Evolutionary conservation across 208 protist genomes (phyloP).

Genomic region (Leishmania gerbilli): DNA sequence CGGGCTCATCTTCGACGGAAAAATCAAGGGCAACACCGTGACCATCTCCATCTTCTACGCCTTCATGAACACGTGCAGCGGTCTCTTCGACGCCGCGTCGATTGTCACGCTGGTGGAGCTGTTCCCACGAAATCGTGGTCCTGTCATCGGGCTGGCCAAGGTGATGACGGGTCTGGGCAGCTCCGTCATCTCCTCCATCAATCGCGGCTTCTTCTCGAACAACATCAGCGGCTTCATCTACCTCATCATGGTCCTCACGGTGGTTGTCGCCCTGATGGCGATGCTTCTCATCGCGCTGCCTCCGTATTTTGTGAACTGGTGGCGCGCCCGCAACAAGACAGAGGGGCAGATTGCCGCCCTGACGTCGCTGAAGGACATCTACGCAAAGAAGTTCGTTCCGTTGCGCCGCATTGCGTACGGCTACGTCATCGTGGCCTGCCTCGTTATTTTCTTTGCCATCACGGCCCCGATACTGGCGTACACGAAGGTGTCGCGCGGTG

Average conservation of each 20-base stretch:
- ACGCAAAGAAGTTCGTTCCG: conserved; percentile 57
- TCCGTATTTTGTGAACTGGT: conserved; percentile 69
- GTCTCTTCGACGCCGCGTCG: conserved; percentile 53
- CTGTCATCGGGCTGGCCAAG: conserved; percentile 62
- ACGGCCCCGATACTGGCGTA: conserved; percentile 58
- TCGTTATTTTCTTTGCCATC: conserved; percentile 60
- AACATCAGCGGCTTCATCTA: conserved; percentile 71
- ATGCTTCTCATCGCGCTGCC: conserved; percentile 47
- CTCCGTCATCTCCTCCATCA: conserved; percentile 67
- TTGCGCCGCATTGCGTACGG: conserved; percentile 51
- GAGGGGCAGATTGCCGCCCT: conserved; percentile 38
- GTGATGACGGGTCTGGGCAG: conserved; percentile 75
- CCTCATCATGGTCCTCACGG: conserved; percentile 60
- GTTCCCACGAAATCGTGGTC: conserved; percentile 75
- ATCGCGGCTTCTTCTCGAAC: conserved; percentile 45
- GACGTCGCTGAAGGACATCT: conserved; percentile 38
- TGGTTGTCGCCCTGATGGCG: conserved; percentile 33
- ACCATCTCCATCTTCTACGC: conserved; percentile 73
- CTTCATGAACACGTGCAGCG: conserved; percentile 59
- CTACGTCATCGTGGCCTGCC: conserved; percentile 48
- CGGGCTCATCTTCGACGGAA: conserved; percentile 49
- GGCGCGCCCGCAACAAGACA: conserved; percentile 53
- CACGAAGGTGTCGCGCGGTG: conserved; percentile 26
- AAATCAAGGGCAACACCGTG: conserved; percentile 48
- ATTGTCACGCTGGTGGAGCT: conserved; percentile 58